These are phyloP conservation scores for Trypanosoma theileri DNA, from an alignment of 208 protist species.

Conservation along the genomic window DNA sequence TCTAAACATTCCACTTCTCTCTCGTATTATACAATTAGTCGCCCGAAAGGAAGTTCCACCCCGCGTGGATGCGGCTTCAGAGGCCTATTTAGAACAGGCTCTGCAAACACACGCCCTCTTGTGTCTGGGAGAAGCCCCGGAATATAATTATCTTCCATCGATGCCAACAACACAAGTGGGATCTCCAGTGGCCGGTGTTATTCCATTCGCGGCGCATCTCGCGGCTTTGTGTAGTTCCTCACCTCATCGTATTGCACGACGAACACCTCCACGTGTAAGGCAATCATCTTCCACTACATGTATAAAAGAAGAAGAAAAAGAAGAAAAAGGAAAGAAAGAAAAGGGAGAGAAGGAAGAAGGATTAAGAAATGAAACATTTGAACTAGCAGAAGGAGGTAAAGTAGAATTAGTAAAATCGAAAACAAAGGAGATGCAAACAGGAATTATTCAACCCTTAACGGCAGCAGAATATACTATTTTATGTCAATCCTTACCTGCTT, in stretches of 20 bases:
- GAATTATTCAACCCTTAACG: slow-evolving; percentile 43
- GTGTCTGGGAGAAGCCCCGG: slow-evolving; percentile 34
- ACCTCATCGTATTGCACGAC: slow-evolving; percentile 11
- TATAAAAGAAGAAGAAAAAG: not conserved
- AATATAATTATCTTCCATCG: slow-evolving; percentile 25
- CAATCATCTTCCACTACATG: not conserved
- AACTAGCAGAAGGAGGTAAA: not conserved
- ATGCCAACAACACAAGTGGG: slow-evolving; percentile 7
- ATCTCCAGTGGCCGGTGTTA: not conserved
- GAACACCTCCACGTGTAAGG: slow-evolving; percentile 2
- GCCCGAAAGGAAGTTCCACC: slow-evolving; percentile 11
- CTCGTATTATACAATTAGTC: slow-evolving; percentile 23
- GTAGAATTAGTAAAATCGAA: not conserved
- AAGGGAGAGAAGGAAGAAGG: not conserved
- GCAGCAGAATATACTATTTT: slow-evolving; percentile 83
- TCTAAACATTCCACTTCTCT: slow-evolving; percentile 31
- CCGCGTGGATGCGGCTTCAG: slow-evolving; percentile 19
- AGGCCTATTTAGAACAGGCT: slow-evolving; percentile 54
- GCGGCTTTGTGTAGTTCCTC: slow-evolving; percentile 14
- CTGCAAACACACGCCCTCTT: slow-evolving; percentile 69
- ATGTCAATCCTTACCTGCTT: slow-evolving; percentile 32
- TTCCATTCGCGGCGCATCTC: slow-evolving; percentile 25
- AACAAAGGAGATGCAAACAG: not conserved
- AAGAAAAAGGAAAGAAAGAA: not conserved
- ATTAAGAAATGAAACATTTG: not conserved